phyloP scores from a whole-genome alignment of 192 early-diverging fungal species.

The Coemansia umbellata region DNA sequence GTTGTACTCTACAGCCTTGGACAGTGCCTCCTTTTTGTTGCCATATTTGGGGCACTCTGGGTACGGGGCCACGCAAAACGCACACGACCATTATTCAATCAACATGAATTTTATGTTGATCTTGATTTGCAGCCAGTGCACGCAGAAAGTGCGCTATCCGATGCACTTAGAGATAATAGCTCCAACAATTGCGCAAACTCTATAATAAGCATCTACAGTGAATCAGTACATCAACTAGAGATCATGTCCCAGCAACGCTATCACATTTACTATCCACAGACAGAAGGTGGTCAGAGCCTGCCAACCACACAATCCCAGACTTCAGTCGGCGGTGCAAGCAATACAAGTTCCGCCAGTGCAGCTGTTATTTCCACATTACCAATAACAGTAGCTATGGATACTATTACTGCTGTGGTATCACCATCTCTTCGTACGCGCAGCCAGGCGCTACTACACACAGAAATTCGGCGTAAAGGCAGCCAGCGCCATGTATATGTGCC shows the following conservation, averaged over 20 bases:
- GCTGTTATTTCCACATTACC: not conserved
- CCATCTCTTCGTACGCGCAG: not conserved
- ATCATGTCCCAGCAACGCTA: not conserved
- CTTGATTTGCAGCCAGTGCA: not conserved
- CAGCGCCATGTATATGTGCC: slow-evolving; percentile 28
- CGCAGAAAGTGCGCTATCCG: not conserved
- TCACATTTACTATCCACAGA: not conserved
- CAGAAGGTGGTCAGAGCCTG: not conserved
- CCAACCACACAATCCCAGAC: not conserved
- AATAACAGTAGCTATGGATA: not conserved
- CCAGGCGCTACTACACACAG: not conserved
- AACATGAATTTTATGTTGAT: slow-evolving; percentile 22
- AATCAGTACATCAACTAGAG: not conserved
- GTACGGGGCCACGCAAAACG: slow-evolving; percentile 28
- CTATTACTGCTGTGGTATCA: not conserved
- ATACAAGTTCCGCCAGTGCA: not conserved
- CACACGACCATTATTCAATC: slow-evolving; percentile 17
- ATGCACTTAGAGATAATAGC: not conserved
- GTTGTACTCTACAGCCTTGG: slow-evolving; percentile 21
- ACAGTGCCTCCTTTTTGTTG: slow-evolving; percentile 21
- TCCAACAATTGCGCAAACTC: too few relatives aligned
- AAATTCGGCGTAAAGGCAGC: slow-evolving; percentile 11
- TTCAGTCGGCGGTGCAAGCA: not conserved
- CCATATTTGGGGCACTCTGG: slow-evolving; percentile 29
- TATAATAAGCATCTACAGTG: not conserved